A percentile compares a stretch with the other conserved stretches of the same genome.
Evolutionary conservation across 768 basidiomycete species (phyloP).

Genomic region (Agrocybe chaxingu): DNA sequence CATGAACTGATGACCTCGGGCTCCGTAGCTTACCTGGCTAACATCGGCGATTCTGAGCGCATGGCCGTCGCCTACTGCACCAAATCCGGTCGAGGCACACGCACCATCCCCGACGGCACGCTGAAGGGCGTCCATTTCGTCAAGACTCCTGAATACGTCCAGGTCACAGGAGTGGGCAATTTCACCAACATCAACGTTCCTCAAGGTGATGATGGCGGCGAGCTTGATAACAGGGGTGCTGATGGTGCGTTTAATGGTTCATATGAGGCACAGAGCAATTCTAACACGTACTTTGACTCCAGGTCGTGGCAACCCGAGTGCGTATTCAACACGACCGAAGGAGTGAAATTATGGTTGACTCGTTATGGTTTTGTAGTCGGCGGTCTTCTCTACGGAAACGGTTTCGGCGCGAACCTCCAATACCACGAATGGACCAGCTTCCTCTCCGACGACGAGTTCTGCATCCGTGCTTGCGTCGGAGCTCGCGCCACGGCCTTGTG

Average conservation of each 20-base stretch:
- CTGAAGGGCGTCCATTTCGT: conserved; percentile 69
- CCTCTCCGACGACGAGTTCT: conserved; percentile 66
- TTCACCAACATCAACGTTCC: conserved; percentile 65
- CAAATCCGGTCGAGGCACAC: conserved; percentile 67
- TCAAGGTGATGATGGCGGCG: conserved; percentile 57
- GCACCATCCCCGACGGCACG: conserved; percentile 66
- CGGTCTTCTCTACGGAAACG: conserved; percentile 66
- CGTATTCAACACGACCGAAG: conserved; percentile 4
- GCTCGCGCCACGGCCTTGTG: conserved; percentile 56
- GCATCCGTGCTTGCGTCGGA: conserved; percentile 70
- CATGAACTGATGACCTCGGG: neutral
- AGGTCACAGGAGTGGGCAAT: conserved; percentile 63
- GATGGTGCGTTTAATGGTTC: conserved; percentile 33
- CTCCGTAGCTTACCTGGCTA: conserved; percentile 32
- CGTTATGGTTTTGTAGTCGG: conserved; percentile 45
- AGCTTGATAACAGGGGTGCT: conserved; percentile 71
- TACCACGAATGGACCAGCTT: conserved; percentile 87
- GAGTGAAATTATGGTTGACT: conserved; percentile 17
- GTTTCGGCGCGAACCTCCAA: conserved; percentile 46
- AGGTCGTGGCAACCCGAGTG: conserved; percentile 46
- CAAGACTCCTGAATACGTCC: conserved; percentile 61
- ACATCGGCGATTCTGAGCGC: conserved; percentile 68
- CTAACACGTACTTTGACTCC: neutral
- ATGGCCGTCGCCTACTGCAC: conserved; percentile 76
- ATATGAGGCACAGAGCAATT: neutral